Percentiles rank a stretch among this genome's conserved stretches.
Evolutionary conservation across 768 basidiomycete species (phyloP).

Genomic region (Xerocomellus intermedius): DNA sequence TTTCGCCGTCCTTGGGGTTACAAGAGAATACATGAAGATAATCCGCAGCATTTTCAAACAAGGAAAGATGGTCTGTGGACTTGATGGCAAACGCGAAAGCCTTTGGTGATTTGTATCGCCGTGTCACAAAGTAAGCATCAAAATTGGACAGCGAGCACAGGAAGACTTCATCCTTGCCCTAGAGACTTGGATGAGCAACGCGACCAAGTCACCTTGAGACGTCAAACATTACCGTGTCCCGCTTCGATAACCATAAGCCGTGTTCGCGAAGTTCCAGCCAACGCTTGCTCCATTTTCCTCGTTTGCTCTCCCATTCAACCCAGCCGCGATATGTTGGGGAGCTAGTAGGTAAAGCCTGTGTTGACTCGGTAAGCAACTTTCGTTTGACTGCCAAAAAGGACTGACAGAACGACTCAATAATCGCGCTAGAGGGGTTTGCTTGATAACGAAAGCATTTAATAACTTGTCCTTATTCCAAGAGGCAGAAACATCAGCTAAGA

Average conservation of each 20-base stretch:
- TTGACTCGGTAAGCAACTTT: constrained; percentile 41
- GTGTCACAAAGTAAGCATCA: constrained; percentile 80
- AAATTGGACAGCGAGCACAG: constrained; percentile 88
- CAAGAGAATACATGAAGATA: constrained; percentile 87
- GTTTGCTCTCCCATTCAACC: constrained; percentile 87
- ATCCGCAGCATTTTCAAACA: constrained; percentile 86
- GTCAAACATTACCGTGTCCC: constrained; percentile 65
- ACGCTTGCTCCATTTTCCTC: constrained; percentile 94
- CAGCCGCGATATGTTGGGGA: constrained; percentile 52
- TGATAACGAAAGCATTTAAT: constrained; percentile 78
- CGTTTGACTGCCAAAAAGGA: constrained; percentile 30
- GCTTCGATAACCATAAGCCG: constrained; percentile 83
- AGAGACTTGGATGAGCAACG: constrained; percentile 8
- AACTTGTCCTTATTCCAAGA: constrained; percentile 88
- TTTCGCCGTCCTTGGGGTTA: constrained; percentile 65
- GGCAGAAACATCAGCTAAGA: constrained; percentile 71
- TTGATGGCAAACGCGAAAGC: constrained; percentile 84
- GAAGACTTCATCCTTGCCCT: constrained; percentile 83
- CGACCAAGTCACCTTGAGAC: neutral
- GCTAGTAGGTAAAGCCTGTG: constrained; percentile 48
- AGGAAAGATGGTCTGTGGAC: constrained; percentile 79
- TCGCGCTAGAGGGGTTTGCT: constrained; percentile 63
- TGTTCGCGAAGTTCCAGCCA: constrained; percentile 88
- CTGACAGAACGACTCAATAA: constrained; percentile 60
- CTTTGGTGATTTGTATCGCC: constrained; percentile 79